Conservation (phyloP, 2,329 filamentous ascomycete genomes). For the Boeremia exigua region DNA sequence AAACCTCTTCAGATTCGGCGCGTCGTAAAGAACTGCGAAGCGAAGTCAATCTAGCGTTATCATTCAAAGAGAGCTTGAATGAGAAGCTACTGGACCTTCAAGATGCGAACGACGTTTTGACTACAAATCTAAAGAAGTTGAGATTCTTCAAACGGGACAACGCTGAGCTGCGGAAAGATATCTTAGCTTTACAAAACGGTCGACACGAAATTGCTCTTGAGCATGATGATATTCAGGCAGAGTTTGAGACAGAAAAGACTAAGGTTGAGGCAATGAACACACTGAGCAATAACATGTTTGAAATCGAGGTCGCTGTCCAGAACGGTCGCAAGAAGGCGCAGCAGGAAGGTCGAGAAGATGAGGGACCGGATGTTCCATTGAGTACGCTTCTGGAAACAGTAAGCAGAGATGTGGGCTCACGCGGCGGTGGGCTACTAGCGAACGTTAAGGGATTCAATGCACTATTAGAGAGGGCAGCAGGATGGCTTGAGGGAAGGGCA, state of each 20-base stretch:
- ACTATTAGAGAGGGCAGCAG: conserved; percentile 42
- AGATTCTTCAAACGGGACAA: conserved; percentile 54
- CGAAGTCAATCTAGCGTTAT: conserved; percentile 56
- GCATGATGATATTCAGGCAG: conserved; percentile 55
- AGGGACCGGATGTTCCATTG: conserved; percentile 41
- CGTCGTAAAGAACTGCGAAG: conserved; percentile 51
- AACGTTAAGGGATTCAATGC: conserved; percentile 43
- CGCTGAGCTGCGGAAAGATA: conserved; percentile 54
- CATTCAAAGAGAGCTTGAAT: conserved; percentile 56
- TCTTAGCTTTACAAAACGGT: conserved; percentile 56
- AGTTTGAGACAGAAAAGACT: conserved; percentile 36
- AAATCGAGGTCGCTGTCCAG: conserved; percentile 46
- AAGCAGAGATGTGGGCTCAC: conserved; percentile 35
- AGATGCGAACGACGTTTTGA: conserved; percentile 59
- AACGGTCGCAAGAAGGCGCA: conserved; percentile 41
- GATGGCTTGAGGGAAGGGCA: conserved; percentile 44
- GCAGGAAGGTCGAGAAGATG: conserved; percentile 37
- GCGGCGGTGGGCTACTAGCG: conserved; percentile 41
- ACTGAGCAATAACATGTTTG: conserved; percentile 41
- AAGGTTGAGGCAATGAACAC: conserved; percentile 32
- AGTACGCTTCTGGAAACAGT: conserved; percentile 41
- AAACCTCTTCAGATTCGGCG: conserved; percentile 48
- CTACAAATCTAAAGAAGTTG: conserved; percentile 53
- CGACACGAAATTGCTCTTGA: conserved; percentile 57
- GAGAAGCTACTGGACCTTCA: conserved; percentile 59